Evolutionary conservation across 192 early-diverging fungal species (phyloP), one percentile per base, ranked within the genome.

Genomic region (Thoreauomyces humboldtii): DNA sequence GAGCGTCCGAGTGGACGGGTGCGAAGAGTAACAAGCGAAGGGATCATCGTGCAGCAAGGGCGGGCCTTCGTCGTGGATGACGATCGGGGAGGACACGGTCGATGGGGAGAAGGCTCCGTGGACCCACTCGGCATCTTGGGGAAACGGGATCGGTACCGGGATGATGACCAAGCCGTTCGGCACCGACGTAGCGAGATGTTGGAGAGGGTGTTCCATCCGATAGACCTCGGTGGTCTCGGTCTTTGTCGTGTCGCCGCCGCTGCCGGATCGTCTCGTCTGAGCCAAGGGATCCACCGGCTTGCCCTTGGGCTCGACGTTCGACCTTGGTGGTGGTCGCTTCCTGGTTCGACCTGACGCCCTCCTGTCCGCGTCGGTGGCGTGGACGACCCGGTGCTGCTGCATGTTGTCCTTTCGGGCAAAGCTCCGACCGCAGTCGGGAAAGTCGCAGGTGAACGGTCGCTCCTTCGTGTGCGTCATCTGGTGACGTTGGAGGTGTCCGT

Each of bases 341-440:
- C n/a, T n/a, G n/a, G n/a, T n/a, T n/a, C n/a, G n/a, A n/a, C n/a
- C n/a, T n/a, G n/a, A n/a, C n/a, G n/a, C n/a, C n/a, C n/a, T n/a
- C n/a, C n/a, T n/a, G n/a, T 2, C 25, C 25, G 19, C 14, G 44
- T 46, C 12, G 5, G n/a, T 46, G 12, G 4, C 4, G 12, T 46
- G 44, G n/a, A 46, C 19, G 25, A 14, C 44, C n/a, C n/a, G 25
- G 12, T 46, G 44, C 44, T 46, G 44, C 44, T 46, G 3, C 44
- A 46, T 46, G 44, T 46, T 46, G 14, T 46, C 44, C 44, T 46
- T 46, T 17, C 44, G 44, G 5, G 44, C n/a, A 24, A 46, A 46
- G 19, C 25, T 46, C 25, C 44, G 44, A 3, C 44, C 44, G 14
- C 44, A 46, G 44, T 46, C 25, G n/a, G 44, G 44, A 14, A 22